Evolutionary conservation across 768 basidiomycete species (phyloP).

Genomic region (Pleurotus ostreatus): DNA sequence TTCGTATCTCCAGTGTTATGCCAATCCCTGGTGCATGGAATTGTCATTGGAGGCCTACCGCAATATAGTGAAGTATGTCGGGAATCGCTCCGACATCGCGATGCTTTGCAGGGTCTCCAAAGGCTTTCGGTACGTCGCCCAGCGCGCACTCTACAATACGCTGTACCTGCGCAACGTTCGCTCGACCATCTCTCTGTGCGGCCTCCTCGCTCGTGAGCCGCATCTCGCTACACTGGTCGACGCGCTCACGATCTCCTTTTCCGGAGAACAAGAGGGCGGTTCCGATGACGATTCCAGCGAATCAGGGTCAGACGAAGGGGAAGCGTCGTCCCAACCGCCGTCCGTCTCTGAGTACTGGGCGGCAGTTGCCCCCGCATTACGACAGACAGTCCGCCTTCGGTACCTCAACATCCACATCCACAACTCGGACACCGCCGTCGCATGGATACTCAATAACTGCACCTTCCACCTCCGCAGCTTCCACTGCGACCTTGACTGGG

Average conservation of each 20-base stretch:
- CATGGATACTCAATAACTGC: constrained; percentile 37
- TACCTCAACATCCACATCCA: constrained; percentile 49
- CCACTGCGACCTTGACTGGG: constrained; percentile 68
- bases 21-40: constrained; percentile 42
- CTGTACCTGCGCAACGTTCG: constrained; percentile 40
- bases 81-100: constrained; percentile 49
- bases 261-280: constrained; percentile 18
- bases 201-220: constrained; percentile 37
- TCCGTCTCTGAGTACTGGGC: constrained; percentile 44
- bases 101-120: constrained; percentile 56
- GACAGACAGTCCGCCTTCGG: constrained; percentile 39
- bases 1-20: constrained; percentile 30
- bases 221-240: constrained; percentile 51
- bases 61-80: constrained; percentile 50
- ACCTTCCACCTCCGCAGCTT: constrained; percentile 56
- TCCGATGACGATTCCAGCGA: constrained; percentile 20
- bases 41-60: constrained; percentile 56
- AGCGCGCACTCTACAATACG: constrained; percentile 58
- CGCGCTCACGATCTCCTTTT: constrained; percentile 46
- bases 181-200: constrained; percentile 40
- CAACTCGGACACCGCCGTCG: constrained; percentile 23
- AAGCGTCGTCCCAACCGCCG: constrained; percentile 9
- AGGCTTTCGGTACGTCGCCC: constrained; percentile 49
- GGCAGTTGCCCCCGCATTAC: constrained; percentile 44
- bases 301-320: constrained; percentile 18